Base-by-base conservation (phyloP, 2,329 filamentous ascomycete genomes). In the Alternaria panax region DNA sequence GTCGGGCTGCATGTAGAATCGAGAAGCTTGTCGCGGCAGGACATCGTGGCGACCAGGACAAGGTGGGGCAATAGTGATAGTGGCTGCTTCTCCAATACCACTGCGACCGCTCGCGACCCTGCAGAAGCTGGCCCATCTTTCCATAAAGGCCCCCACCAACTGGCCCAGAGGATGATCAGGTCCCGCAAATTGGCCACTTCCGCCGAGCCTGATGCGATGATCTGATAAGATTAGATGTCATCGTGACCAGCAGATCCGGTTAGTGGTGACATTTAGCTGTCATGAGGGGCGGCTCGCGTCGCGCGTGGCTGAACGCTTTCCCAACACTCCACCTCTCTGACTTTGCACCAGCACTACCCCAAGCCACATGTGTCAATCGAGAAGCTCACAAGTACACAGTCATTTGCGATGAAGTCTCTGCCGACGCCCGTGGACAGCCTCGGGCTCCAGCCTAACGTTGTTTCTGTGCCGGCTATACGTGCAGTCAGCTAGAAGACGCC, bases 141-240 rank as follows among this genome's bases (percentile, higher is more conserved):
- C 36, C n/a, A 38, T 34, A 14, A 6, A 25, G 18, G 18, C 36
- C 42, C 36, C 55, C 55, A 54, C 55, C 6, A 11, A 25, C 27
- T 28, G 45, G 22, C 36, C 32, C 34, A 28, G 47, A 50, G 14
- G 47, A 22, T 25, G 12, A 7, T 16, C 22, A 34, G 28, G 43
- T 34, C 30, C 38, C 16, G 27, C 25, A 18, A 25, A 20, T 38
- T 38, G 9, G 22, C 18, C 38, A 48, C 30, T 14, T 57, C 30
- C 18, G 38, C 41, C 43, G 56, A 59, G 43, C 1, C 12, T 50
- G 34, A 18, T 42, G 43, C 56, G 62, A 59, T 56, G 38, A 64
- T 64, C 59, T 54, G 62, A 64, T 64, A 59, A 64, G 62, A 64
- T 64, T 64, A 62, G 52, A 59, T 61, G 57, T 46, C 52, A 45